A percentile compares a stretch with the other conserved stretches of the same genome.
Conservation (phyloP, 2,329 filamentous ascomycete species). For the Microsporum audouinii region DNA sequence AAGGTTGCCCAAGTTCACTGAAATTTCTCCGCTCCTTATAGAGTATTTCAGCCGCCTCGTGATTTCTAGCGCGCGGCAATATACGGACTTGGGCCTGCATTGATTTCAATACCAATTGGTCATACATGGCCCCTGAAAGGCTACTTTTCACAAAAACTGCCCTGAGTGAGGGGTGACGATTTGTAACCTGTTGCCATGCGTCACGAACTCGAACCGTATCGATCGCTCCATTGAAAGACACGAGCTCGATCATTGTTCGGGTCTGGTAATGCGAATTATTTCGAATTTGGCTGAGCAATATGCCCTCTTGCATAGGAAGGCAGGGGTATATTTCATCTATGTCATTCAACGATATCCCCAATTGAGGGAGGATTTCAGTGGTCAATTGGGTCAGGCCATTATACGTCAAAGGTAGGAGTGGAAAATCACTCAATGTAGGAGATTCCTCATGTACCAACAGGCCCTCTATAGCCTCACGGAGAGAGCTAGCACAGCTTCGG, state of each 20-base stretch:
- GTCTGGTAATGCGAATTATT: slow-evolving; percentile 3
- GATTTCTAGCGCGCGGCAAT: not conserved
- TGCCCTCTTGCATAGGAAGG: slow-evolving; percentile 19
- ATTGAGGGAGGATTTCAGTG: slow-evolving; percentile 24
- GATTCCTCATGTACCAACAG: slow-evolving; percentile 19
- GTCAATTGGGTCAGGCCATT: slow-evolving; percentile 29
- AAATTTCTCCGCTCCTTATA: not conserved
- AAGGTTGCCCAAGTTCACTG: slow-evolving; percentile 16
- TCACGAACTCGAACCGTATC: not conserved
- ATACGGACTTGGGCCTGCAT: not conserved
- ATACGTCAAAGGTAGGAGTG: slow-evolving; percentile 35
- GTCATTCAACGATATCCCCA: slow-evolving; percentile 21
- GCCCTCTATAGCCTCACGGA: slow-evolving; percentile 21
- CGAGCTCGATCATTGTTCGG: slow-evolving; percentile 7
- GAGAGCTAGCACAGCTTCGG: slow-evolving; percentile 24
- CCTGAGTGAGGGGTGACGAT: slow-evolving; percentile 8
- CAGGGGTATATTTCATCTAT: slow-evolving; percentile 23
- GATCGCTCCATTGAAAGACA: not conserved
- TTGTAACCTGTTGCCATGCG: slow-evolving; percentile 9
- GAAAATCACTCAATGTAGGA: slow-evolving; percentile 34
- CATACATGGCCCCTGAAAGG: slow-evolving; percentile 13
- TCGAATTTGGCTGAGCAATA: slow-evolving; percentile 10
- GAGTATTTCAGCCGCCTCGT: not conserved
- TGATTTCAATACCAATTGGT: slow-evolving; percentile 10
- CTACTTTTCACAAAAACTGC: slow-evolving; percentile 22